Percentiles rank a stretch among this genome's conserved stretches.
phyloP scores from a whole-genome alignment of 1,139 yeast species.

The Zygoascus hellenicus region DNA sequence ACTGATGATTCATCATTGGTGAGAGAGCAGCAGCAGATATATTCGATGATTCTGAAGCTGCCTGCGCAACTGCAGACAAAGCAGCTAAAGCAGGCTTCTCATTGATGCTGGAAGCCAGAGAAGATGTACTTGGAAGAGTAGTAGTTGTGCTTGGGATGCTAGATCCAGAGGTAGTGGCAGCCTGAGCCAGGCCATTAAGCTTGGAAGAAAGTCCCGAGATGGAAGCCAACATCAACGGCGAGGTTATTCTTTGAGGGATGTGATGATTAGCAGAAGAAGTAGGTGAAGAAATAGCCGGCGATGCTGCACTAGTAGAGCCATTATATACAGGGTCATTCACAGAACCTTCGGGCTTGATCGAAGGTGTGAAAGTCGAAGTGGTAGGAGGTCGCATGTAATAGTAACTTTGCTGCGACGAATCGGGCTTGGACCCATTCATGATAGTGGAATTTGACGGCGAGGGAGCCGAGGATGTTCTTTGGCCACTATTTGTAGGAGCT shows the following conservation, averaged over 20 bases:
- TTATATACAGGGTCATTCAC: background rate
- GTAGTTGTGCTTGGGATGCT: background rate
- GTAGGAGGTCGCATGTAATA: constrained; percentile 1
- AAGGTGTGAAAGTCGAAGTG: background rate
- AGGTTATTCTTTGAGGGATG: constrained; percentile 5
- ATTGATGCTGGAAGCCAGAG: background rate
- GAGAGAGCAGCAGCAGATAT: background rate
- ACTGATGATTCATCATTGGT: background rate
- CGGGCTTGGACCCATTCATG: background rate
- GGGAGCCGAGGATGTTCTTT: background rate
- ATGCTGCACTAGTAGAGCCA: background rate
- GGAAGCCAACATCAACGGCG: constrained; percentile 7
- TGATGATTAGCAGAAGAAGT: background rate
- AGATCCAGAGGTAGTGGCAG: background rate
- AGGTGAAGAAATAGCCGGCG: background rate
- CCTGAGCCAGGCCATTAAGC: background rate
- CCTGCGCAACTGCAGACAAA: constrained; percentile 8
- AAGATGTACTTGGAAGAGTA: background rate
- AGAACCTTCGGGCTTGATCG: background rate
- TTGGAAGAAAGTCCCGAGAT: background rate
- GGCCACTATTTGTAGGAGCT: background rate
- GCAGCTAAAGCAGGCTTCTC: constrained; percentile 8
- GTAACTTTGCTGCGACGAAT: constrained; percentile 1
- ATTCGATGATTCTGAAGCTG: constrained; percentile 1
- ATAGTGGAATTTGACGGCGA: background rate